Percentiles rank a stretch among this genome's conserved stretches.
Evolutionary conservation across 305 asterid genomes (phyloP).

Genomic region (Fraxinus sp.): DNA sequence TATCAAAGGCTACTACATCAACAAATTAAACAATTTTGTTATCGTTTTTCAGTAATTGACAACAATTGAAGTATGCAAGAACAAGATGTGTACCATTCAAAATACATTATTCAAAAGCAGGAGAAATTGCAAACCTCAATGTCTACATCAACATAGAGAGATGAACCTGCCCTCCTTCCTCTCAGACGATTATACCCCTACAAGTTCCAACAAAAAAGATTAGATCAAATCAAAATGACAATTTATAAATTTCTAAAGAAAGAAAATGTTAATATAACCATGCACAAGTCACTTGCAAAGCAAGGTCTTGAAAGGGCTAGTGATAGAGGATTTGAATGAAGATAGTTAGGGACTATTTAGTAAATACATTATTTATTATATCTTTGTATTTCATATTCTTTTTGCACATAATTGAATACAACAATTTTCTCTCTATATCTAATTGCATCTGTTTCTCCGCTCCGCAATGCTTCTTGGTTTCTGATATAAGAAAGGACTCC

Average conservation of each 20-base stretch:
- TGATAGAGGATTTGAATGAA: not conserved
- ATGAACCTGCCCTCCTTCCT: conserved; percentile 95
- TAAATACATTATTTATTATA: too few species aligned
- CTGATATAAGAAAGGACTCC: not conserved
- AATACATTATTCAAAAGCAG: not conserved
- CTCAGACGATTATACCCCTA: conserved; percentile 87
- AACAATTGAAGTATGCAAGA: not conserved
- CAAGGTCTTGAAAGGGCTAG: not conserved
- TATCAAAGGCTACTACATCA: not conserved
- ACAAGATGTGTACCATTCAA: not conserved
- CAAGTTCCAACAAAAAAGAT: conserved; percentile 28
- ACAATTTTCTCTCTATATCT: not conserved
- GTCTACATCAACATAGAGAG: conserved; percentile 83
- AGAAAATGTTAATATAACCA: not conserved
- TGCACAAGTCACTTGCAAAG: not conserved
- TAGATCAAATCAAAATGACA: not conserved
- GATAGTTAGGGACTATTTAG: not conserved
- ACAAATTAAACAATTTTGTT: not conserved
- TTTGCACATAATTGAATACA: not conserved
- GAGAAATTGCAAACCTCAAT: conserved; percentile 56
- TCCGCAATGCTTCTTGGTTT: not conserved
- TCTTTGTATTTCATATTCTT: not conserved
- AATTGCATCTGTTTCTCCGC: not conserved
- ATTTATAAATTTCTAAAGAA: not conserved
- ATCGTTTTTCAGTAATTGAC: not conserved